Base-by-base conservation (phyloP, 768 basidiomycete species). In the Lactifluus echinatus region DNA sequence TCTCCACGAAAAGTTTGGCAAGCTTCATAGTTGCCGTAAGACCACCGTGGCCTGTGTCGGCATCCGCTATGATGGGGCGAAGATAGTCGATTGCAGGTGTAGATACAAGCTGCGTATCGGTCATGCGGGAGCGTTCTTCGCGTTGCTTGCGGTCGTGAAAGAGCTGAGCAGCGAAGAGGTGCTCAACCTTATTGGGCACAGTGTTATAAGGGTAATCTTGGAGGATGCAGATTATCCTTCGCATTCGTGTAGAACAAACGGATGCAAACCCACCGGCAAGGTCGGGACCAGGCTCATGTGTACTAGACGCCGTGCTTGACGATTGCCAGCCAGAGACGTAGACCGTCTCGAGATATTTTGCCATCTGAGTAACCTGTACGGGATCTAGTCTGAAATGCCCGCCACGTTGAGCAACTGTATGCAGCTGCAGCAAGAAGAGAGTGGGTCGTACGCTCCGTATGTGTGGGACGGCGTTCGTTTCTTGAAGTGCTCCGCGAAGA, bases 101-200 rank as follows among this genome's bases (percentile, higher is more conserved):
- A 63, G 79, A 75, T 3, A 82, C 77, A 55, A 89, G 83, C 68
- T 92, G 82, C 26, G 78, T 75, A 14, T 88, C 83, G 24, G 84
- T 75, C 75, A 94, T 69, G 60, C 67, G 75, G 0, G 86, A 82
- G 23, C 92, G 87, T 7, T 75, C 81, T 68, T 93, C 89, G 53
- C 83, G 85, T 70, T 98, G 95, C 72, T 96, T 98, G 63, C 95
- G 87, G 74, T 99, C 96, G 70, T 99, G 96, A 84, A 98, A 98
- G 42, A 98, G 84, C 70, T 98, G 96, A 0, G 96, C 95, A 79
- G 87, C 82, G 82, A 98, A 98, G 52, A 98, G 79, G 62, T 98
- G 96, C 70, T 97, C 92, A 61, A 98, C 96, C 78, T 97, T 97
- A 79, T 91, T 92, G 2, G 96, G 96, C 1, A 98, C 95, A 21